Conservation (phyloP, 169 alveolate genomes). For the Plasmodium vinckei region DNA sequence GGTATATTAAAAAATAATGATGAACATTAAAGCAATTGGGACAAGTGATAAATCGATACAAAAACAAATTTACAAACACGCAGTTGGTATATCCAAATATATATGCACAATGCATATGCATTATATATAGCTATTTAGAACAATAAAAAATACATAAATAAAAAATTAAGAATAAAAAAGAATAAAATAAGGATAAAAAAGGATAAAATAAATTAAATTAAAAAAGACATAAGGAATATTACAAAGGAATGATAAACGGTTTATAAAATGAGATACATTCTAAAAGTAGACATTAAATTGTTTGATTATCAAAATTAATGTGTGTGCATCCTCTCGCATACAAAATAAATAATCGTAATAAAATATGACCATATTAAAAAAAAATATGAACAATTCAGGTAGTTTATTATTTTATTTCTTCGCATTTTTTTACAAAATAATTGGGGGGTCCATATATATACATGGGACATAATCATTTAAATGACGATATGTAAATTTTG, state of each 20-base stretch:
- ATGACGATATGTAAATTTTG: constrained; percentile 78
- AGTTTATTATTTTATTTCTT: background rate
- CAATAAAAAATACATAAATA: background rate
- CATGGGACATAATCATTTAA: constrained; percentile 81
- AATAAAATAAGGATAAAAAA: background rate
- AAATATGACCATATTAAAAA: background rate
- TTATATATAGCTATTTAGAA: no score
- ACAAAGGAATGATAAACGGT: background rate
- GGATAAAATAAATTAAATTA: background rate
- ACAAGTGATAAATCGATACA: constrained; percentile 7
- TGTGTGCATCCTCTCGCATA: background rate
- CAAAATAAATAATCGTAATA: constrained; percentile 3
- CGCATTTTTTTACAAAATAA: constrained; percentile 20
- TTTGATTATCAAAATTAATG: constrained; percentile 6
- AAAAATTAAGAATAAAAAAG: background rate
- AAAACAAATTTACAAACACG: constrained; percentile 37
- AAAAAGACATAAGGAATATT: background rate
- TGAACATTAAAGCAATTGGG: background rate
- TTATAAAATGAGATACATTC: background rate
- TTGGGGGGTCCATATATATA: constrained; percentile 79
- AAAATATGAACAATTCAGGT: background rate
- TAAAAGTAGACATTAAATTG: background rate
- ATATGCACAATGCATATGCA: no score
- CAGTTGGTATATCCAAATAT: no score
- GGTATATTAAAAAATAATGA: background rate